Evolutionary conservation across 352 stramenopile genomes (phyloP), one percentile per base, ranked within the genome.

Genomic region (Pythium oligandrum): DNA sequence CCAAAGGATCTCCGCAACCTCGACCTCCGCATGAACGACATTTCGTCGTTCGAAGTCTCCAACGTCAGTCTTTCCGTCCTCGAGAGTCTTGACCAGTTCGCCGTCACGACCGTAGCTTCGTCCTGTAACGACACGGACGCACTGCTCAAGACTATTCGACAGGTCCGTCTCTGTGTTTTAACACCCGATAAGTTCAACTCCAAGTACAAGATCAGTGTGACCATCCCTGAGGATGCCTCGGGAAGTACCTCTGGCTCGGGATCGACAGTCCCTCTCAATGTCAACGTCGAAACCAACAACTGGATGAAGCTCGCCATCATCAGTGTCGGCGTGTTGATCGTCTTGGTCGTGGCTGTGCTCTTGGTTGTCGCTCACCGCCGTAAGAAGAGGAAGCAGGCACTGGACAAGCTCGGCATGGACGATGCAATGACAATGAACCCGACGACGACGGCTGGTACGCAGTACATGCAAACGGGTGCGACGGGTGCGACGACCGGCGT

Each of bases 401-500:
- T 65, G 31, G 61, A 44, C 40, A 33, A 6, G 11, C 31, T 10
- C 35, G 44, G 8, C 6, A 5, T 6, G 2, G 31, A 36, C 11
- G 30, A 32, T 8, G 11, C 12, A 38, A 47, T 33, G 11, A 53
- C 38, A 46, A 12, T 44, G n/a, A 33, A 43, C 31, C 42, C 43
- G 34, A 46, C 11, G 7, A 39, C 46, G 9, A 48, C 47, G 1
- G 33, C n/a, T 6, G 32, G 31, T 31, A 51, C 44, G 3, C 37
- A 51, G 17, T 34, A 44, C 5, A 47, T 37, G 26, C 62, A 3
- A 50, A 66, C 44, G 38, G 55, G 17, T 57, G 59, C 33, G 31
- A 75, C 10, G 66, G 51, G 1, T 71, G 71, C 33, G 43, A 71
- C 54, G 0, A 72, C 17, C 67, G 64, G 50, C 58, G 59, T 43